Percentiles rank a stretch among this genome's conserved stretches.
Evolutionary conservation across 139 green algal species (phyloP).

Genomic region (Gonium pectorale): DNA sequence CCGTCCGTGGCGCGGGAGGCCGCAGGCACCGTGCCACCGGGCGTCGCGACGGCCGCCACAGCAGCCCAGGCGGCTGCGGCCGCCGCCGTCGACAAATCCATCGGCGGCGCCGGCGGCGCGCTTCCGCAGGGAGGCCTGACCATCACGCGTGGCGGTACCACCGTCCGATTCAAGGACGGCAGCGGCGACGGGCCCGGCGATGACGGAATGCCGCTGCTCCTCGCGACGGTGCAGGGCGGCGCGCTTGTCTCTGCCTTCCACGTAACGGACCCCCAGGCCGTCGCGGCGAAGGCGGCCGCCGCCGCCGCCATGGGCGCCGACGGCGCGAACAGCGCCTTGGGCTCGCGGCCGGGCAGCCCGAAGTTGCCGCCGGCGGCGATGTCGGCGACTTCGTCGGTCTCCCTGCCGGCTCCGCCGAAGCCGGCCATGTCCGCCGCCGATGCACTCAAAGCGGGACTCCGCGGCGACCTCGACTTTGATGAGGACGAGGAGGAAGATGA

Average conservation of each 20-base stretch:
- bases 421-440: slow-evolving; percentile 15
- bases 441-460: slow-evolving; percentile 10
- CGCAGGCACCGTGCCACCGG: slow-evolving; percentile 1
- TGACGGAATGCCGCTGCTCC: slow-evolving; percentile 21
- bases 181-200: background rate
- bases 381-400: background rate
- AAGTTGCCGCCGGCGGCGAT: background rate
- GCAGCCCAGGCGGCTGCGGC: background rate
- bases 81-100: background rate
- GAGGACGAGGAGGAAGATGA: slow-evolving; percentile 32
- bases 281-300: background rate
- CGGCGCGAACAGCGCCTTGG: background rate
- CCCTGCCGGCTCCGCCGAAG: background rate
- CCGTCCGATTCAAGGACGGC: slow-evolving; percentile 8
- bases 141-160: slow-evolving; percentile 2
- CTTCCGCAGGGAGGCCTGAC: slow-evolving; percentile 8
- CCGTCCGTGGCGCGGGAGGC: background rate
- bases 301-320: background rate
- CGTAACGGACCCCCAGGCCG: background rate
- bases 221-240: slow-evolving; percentile 38
- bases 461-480: slow-evolving; percentile 6
- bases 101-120: background rate
- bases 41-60: slow-evolving; percentile 24
- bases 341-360: background rate
- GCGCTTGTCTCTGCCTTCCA: slow-evolving; percentile 20